phyloP scores from a whole-genome alignment of 345 rosid species.

The Erodium maritimum region DNA sequence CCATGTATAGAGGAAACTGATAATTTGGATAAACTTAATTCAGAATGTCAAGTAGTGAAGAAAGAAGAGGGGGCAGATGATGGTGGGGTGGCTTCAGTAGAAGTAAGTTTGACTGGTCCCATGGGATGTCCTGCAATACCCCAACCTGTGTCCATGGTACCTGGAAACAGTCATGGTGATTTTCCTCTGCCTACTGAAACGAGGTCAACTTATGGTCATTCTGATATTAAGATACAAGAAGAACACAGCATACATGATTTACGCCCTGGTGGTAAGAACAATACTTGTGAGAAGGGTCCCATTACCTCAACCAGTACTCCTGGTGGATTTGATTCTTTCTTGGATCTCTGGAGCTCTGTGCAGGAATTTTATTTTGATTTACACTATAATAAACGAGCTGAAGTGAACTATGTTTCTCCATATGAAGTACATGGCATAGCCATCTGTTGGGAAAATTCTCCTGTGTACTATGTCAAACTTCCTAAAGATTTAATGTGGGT shows the following conservation, averaged over 20 bases:
- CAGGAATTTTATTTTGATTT: constrained; percentile 76
- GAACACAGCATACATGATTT: constrained; percentile 11
- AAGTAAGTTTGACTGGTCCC: constrained; percentile 15
- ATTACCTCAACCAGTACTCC: constrained; percentile 40
- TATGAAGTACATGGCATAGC: constrained; percentile 89
- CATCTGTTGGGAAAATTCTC: constrained; percentile 79
- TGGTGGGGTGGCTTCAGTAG: constrained; percentile 28
- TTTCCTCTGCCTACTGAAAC: constrained; percentile 13
- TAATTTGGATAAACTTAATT: constrained; percentile 20
- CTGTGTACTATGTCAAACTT: constrained; percentile 69
- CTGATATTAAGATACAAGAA: constrained; percentile 9
- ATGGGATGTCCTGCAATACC: constrained; percentile 11
- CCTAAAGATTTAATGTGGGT: constrained; percentile 57
- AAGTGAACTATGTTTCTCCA: constrained; percentile 27
- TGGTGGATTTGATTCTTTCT: constrained; percentile 84
- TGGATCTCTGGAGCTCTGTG: constrained; percentile 62
- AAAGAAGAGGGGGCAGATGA: constrained; percentile 18
- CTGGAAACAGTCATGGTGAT: constrained; percentile 11
- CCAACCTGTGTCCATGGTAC: constrained; percentile 18
- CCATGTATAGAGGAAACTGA: constrained; percentile 20
- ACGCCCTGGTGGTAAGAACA: constrained; percentile 22
- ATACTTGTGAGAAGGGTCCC: constrained; percentile 53
- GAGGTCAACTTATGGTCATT: constrained; percentile 6
- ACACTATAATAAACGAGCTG: constrained; percentile 55
- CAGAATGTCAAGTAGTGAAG: constrained; percentile 25